phyloP scores from a whole-genome alignment of 176 grass and related monocot species.

The Cocos nucifera region DNA sequence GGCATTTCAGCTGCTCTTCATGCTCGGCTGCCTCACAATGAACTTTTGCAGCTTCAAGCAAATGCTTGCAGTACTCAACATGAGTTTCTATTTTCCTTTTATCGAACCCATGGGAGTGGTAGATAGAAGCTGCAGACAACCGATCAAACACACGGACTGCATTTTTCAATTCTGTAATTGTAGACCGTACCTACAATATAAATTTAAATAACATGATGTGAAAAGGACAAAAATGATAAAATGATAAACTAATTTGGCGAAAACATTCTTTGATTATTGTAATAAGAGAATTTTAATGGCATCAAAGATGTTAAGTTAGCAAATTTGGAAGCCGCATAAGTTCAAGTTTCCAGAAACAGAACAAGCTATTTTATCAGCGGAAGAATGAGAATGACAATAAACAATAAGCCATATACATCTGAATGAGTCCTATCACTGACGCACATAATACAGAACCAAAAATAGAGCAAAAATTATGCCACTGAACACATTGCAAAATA shows the following conservation, averaged over 20 bases:
- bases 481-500: too few relatives aligned
- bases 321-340: too few relatives aligned
- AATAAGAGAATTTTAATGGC: too few relatives aligned
- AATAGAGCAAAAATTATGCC: too few relatives aligned
- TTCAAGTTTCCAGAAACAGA: too few relatives aligned
- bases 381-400: too few relatives aligned
- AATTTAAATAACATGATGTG: not conserved
- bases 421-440: too few relatives aligned
- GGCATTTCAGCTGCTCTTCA: slow-evolving; percentile 81
- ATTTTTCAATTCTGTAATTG: slow-evolving; percentile 83
- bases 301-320: too few relatives aligned
- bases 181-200: slow-evolving; percentile 54
- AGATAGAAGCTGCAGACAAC: slow-evolving; percentile 54
- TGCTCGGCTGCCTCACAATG: slow-evolving; percentile 84
- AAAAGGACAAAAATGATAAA: not conserved
- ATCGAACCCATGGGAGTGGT: slow-evolving; percentile 93
- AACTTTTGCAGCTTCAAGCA: slow-evolving; percentile 90
- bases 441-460: too few relatives aligned
- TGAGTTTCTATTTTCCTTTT: slow-evolving; percentile 94
- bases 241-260: slow-evolving; percentile 11
- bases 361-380: too few relatives aligned
- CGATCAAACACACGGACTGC: slow-evolving; percentile 80
- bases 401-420: too few relatives aligned
- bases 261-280: not conserved
- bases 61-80: slow-evolving; percentile 90